phyloP scores from a whole-genome alignment of 2,329 filamentous ascomycete genomes.

The Talaromyces piceae region DNA sequence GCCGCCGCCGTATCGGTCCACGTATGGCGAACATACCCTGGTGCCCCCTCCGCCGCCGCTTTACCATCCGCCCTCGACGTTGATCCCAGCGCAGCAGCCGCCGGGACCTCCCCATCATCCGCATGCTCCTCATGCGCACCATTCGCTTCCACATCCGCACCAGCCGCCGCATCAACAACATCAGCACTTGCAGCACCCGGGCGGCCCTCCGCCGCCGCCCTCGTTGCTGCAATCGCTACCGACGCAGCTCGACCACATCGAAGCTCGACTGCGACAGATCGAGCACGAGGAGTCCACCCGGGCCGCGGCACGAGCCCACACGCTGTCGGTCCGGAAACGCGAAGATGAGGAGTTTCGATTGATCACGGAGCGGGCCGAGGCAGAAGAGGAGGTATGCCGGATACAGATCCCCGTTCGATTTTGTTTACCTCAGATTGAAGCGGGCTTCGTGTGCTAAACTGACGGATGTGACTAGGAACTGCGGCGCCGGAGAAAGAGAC shows the following conservation, averaged over 20 bases:
- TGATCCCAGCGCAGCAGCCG: constrained; percentile 3
- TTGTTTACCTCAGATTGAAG: not conserved
- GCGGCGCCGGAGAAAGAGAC: constrained; percentile 30
- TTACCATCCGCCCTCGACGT: constrained; percentile 1
- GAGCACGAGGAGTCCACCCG: constrained; percentile 34
- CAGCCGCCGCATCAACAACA: constrained; percentile 15
- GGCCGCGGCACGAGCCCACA: constrained; percentile 29
- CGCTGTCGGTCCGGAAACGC: constrained; percentile 31
- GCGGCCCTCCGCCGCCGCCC: constrained; percentile 21
- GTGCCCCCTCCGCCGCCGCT: constrained; percentile 6
- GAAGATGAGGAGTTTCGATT: constrained; percentile 36
- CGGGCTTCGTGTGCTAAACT: not conserved
- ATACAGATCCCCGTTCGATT: too few relatives aligned
- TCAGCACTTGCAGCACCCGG: constrained; percentile 25
- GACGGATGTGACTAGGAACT: constrained; percentile 28
- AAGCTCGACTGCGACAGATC: constrained; percentile 30
- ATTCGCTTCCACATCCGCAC: not conserved
- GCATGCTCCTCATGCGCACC: constrained; percentile 2
- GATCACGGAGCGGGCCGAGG: constrained; percentile 33
- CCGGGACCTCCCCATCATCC: constrained; percentile 3
- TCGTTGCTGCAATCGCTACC: constrained; percentile 15
- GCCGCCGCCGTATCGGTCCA: constrained; percentile 19
- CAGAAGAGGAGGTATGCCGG: constrained; percentile 36
- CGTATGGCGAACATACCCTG: constrained; percentile 7
- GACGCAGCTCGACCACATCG: constrained; percentile 30